Percentiles rank a stretch among this genome's conserved stretches.
Conservation (phyloP, 2,329 filamentous ascomycete species). For the Lasiodiplodia citricola region DNA sequence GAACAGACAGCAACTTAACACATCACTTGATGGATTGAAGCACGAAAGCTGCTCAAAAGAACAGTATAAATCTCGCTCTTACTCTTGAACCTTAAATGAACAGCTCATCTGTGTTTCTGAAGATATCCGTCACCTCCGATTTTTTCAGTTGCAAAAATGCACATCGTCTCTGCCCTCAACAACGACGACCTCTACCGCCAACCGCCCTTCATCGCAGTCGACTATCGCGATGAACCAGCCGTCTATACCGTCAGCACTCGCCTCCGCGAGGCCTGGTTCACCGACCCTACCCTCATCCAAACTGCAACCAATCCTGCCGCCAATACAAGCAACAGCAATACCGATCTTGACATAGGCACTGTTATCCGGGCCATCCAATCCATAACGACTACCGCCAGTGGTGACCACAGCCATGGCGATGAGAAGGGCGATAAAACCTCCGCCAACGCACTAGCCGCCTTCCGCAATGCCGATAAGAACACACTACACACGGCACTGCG, state of each 20-base stretch:
- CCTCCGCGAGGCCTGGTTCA: constrained; percentile 8
- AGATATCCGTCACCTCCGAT: background rate
- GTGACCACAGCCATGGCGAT: background rate
- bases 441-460: background rate
- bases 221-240: constrained; percentile 11
- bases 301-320: background rate
- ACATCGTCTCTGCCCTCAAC: no score
- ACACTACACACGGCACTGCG: constrained; percentile 1
- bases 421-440: background rate
- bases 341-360: background rate
- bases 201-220: background rate
- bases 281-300: background rate
- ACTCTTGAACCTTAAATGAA: background rate
- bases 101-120: background rate
- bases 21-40: background rate
- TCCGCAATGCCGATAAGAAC: background rate
- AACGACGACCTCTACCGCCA: background rate
- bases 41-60: background rate
- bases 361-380: background rate
- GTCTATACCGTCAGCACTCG: constrained; percentile 4
- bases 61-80: background rate
- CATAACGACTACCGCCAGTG: background rate
- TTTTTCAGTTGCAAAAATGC: background rate
- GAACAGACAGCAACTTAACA: background rate
- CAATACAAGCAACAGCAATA: background rate